Evolutionary conservation across 768 basidiomycete species (phyloP), one percentile per base, ranked within the genome.

Genomic region (Dictyophora rubrovolvata): DNA sequence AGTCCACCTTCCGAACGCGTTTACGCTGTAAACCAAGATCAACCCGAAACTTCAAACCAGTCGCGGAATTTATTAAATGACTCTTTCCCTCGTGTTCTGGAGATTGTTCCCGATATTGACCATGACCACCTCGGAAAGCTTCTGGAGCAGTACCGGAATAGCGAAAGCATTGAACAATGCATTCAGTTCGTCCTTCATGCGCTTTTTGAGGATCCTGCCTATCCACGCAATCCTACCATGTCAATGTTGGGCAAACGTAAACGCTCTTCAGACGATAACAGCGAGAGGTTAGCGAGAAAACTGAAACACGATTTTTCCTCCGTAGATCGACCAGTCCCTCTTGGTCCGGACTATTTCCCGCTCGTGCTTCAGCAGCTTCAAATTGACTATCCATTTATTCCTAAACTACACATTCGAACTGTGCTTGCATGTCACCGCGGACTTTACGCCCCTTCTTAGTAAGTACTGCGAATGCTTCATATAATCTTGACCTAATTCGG

Each of bases 41-140:
- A 42, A 42, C n/a, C n/a, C 42, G 42, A 12, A 12, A 3, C 42
- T 12, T 42, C 42, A n/a, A 42, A n/a, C 42, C 42, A 42, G 10
- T 12, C 10, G 1, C 12, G 4, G 17, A 48, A 59, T 47, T 28
- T 35, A 6, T 52, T 53, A 50, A 71, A 71, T 50, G 64, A 35
- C 17, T 69, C 65, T 48, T 60, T 85, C 33, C 75, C 79, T 1
- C 80, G 75, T 47, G 74, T 88, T 33, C 72, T 86, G 37, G 85
- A 87, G 64, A 78, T 90, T 49, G 68, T 89, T 12, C 88, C 88
- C 0, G 85, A 89, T 63, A 84, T 88, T 21, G 74, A 78, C 20
- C 81, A 83, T 0, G 71, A 74, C 2, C 77, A 88, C 62, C 78
- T 77, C 12, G 66, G 74, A 21, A 61, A 67, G 1, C 79, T 87